Evolutionary conservation across 2,329 filamentous ascomycete species (phyloP).

Genomic region (Aspergillus latus): DNA sequence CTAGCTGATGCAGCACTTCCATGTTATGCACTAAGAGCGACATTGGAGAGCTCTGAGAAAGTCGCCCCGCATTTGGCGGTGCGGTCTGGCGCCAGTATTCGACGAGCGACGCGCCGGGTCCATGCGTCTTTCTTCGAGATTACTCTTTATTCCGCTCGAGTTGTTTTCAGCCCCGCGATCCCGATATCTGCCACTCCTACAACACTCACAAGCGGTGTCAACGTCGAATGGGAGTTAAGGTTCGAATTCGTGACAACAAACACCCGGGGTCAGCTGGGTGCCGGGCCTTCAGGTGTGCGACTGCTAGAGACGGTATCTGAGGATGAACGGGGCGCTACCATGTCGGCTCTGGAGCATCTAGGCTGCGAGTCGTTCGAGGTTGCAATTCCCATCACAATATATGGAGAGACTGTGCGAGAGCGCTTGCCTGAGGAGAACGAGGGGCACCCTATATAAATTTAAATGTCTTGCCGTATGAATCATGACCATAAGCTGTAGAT

Average conservation of each 20-base stretch:
- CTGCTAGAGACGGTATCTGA: constrained; percentile 77
- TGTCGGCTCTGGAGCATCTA: constrained; percentile 75
- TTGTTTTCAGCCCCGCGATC: constrained; percentile 80
- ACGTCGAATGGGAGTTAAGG: constrained; percentile 81
- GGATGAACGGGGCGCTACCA: constrained; percentile 74
- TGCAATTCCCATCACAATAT: constrained; percentile 78
- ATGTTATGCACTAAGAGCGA: constrained; percentile 80
- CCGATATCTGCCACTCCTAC: constrained; percentile 82
- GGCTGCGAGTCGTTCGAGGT: constrained; percentile 90
- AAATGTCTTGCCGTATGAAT: neutral
- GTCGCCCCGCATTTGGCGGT: constrained; percentile 78
- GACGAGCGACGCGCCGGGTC: constrained; percentile 79
- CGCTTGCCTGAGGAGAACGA: constrained; percentile 40
- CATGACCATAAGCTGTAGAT: neutral
- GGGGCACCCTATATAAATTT: constrained; percentile 39
- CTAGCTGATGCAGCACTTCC: constrained; percentile 75
- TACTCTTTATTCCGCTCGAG: constrained; percentile 73
- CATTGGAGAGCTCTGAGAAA: constrained; percentile 82
- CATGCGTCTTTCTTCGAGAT: constrained; percentile 78
- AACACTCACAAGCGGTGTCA: constrained; percentile 86
- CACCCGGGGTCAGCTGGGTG: constrained; percentile 37
- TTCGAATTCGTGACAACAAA: constrained; percentile 89
- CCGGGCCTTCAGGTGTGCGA: constrained; percentile 43
- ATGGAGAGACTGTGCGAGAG: constrained; percentile 57
- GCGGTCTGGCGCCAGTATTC: constrained; percentile 79